Conservation (phyloP, 2,329 filamentous ascomycete genomes). For the Harringtonia lauricola region DNA sequence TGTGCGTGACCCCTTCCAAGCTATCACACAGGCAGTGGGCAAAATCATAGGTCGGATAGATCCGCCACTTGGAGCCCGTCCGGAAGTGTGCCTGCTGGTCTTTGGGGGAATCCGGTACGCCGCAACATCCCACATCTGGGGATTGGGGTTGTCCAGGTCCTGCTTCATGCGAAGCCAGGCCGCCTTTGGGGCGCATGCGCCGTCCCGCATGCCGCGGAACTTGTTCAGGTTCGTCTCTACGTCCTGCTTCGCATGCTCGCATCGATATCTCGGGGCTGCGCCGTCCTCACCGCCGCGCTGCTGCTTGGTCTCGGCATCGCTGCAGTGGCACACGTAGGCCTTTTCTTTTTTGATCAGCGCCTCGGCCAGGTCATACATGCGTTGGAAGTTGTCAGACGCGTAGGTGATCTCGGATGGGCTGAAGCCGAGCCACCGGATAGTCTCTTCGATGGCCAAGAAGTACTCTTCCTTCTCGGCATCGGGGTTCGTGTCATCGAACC, state of each 20-base stretch:
- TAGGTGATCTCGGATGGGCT: constrained; percentile 70
- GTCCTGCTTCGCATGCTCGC: constrained; percentile 64
- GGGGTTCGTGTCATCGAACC: constrained; percentile 79
- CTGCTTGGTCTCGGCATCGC: constrained; percentile 69
- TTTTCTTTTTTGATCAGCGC: constrained; percentile 62
- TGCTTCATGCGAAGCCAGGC: constrained; percentile 92
- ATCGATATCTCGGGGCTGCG: constrained; percentile 62
- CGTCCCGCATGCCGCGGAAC: constrained; percentile 84
- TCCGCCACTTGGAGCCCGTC: constrained; percentile 76
- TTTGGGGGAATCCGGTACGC: constrained; percentile 78
- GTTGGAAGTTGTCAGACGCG: constrained; percentile 82
- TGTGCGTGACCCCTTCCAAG: constrained; percentile 54
- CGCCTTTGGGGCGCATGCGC: constrained; percentile 75
- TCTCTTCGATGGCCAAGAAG: constrained; percentile 80
- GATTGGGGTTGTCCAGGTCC: constrained; percentile 66
- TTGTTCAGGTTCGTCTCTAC: constrained; percentile 64
- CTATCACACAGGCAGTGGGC: constrained; percentile 38
- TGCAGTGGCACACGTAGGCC: constrained; percentile 83
- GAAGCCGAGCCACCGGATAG: constrained; percentile 78
- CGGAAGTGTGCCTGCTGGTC: constrained; percentile 61
- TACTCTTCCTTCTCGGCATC: constrained; percentile 86
- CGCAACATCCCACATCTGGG: constrained; percentile 73
- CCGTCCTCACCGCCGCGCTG: constrained; percentile 71
- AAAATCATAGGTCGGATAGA: constrained; percentile 79
- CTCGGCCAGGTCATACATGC: constrained; percentile 80